A percentile compares a stretch with the other conserved stretches of the same genome.
phyloP scores from a whole-genome alignment of 768 basidiomycete genomes.

The Pleurotus giganteus region DNA sequence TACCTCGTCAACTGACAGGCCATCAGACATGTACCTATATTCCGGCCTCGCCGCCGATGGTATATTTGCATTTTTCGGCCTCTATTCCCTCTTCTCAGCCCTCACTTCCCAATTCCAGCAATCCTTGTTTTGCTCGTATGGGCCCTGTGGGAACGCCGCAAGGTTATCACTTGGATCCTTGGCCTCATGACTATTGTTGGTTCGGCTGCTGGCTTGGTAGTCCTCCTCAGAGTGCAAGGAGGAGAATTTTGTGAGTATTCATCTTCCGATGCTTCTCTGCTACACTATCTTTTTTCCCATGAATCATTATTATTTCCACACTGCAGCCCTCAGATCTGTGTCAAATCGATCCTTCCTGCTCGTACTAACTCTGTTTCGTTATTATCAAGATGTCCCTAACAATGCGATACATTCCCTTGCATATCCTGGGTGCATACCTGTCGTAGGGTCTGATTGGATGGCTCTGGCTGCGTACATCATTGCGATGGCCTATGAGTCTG shows the following conservation, averaged over 20 bases:
- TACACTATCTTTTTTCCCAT: neutral
- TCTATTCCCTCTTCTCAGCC: neutral
- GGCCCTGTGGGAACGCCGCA: constrained; percentile 4
- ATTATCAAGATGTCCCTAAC: neutral
- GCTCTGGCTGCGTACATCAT: neutral
- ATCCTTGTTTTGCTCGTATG: constrained; percentile 1
- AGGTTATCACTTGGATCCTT: neutral
- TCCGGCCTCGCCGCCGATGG: constrained; percentile 5
- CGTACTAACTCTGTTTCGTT: neutral
- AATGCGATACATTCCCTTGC: neutral
- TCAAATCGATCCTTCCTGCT: neutral
- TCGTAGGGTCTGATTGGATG: neutral
- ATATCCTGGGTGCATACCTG: neutral
- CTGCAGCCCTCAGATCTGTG: too few species aligned
- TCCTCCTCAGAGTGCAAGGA: neutral
- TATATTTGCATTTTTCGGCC: neutral
- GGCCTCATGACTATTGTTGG: neutral
- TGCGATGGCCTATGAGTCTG: constrained; percentile 2
- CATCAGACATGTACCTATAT: constrained; percentile 7
- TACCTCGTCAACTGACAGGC: neutral
- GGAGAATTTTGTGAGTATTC: constrained; percentile 4
- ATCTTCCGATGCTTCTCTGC: neutral
- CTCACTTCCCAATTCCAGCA: neutral
- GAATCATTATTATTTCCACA: too few species aligned
- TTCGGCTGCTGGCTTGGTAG: neutral